Evolutionary conservation across 306 rosid genomes (phyloP).

Genomic region (Quercus cerris): DNA sequence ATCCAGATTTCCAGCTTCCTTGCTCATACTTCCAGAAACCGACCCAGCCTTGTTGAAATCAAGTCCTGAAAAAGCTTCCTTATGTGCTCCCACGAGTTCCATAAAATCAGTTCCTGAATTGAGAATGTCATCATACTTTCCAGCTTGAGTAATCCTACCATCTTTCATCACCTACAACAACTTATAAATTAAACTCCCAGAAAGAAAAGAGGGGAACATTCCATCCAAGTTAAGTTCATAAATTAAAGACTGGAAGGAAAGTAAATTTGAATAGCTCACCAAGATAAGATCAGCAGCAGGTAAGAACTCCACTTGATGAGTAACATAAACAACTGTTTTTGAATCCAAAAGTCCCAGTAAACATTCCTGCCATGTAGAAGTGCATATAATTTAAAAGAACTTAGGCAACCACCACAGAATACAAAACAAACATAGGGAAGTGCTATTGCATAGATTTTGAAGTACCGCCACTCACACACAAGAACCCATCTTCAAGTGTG

Average conservation of each 20-base stretch:
- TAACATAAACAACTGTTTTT: too few species aligned
- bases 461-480: background rate
- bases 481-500: background rate
- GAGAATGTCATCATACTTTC: too few species aligned
- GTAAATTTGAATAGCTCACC: too few species aligned
- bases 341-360: conserved; percentile 58
- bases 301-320: too few species aligned
- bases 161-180: conserved; percentile 73
- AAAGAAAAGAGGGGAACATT: background rate
- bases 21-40: conserved; percentile 18
- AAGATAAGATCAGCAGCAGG: too few species aligned
- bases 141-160: conserved; percentile 48
- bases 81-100: too few species aligned
- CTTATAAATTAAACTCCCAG: background rate
- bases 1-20: conserved; percentile 18
- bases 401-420: background rate
- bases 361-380: conserved; percentile 52
- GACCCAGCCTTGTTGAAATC: conserved; percentile 25
- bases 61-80: conserved; percentile 21
- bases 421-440: background rate
- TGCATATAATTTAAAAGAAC: background rate
- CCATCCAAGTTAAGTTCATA: background rate
- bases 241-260: background rate
- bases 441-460: background rate
- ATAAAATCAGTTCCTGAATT: too few species aligned